These are phyloP conservation scores for Thozetella sp. DNA, from an alignment of 495 filamentous ascomycete genomes.

Conservation along the genomic window DNA sequence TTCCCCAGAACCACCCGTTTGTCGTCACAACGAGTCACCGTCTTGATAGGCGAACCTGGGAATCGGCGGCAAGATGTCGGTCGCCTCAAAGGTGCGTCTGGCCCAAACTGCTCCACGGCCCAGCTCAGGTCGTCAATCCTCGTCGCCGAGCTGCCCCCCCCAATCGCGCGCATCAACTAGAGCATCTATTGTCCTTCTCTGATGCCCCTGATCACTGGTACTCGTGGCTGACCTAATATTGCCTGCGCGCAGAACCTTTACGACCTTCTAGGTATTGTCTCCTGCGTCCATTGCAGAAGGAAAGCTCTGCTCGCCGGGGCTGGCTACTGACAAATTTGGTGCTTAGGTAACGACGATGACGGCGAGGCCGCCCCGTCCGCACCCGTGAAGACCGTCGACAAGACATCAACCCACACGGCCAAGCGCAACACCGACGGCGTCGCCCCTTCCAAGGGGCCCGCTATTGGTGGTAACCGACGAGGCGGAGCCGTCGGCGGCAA, in stretches of 20 bases:
- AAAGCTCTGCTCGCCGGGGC: background rate
- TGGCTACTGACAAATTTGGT: too few species aligned
- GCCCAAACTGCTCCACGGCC: conserved; percentile 1
- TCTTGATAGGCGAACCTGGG: conserved; percentile 46
- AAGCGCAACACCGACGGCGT: conserved; percentile 90
- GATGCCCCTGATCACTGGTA: background rate
- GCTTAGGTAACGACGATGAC: conserved; percentile 84
- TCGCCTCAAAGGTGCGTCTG: conserved; percentile 61
- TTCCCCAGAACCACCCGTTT: conserved; percentile 4
- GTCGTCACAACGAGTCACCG: conserved; percentile 21
- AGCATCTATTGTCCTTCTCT: background rate
- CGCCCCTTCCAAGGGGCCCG: conserved; percentile 55
- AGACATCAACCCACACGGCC: conserved; percentile 71
- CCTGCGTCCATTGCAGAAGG: conserved; percentile 25
- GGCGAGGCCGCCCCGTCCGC: conserved; percentile 78
- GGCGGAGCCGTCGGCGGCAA: conserved; percentile 67
- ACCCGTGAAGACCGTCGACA: conserved; percentile 85
- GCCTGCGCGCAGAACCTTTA: conserved; percentile 67
- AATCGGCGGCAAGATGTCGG: conserved; percentile 59
- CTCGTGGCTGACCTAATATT: conserved; percentile 2
- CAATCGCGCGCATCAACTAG: conserved; percentile 7
- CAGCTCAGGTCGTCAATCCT: background rate
- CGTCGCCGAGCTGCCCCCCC: background rate
- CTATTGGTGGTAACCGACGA: conserved; percentile 45
- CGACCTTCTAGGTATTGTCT: conserved; percentile 81